Evolutionary conservation across 2,329 filamentous ascomycete species (phyloP).

Genomic region (Exophiala oligosperma): DNA sequence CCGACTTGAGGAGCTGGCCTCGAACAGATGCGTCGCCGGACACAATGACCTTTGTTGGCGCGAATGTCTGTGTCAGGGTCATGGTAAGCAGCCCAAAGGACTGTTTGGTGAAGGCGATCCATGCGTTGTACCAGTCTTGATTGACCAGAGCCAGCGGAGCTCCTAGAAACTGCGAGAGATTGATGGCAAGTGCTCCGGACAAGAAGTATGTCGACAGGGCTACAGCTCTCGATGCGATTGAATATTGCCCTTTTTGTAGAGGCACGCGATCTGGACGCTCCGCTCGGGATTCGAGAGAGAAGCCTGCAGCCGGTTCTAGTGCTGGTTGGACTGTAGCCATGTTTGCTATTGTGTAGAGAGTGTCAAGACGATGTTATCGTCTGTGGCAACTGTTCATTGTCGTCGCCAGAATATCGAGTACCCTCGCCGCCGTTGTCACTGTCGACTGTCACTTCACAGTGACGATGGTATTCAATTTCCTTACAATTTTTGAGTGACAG

Average conservation of each 20-base stretch:
- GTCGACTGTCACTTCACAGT: background rate
- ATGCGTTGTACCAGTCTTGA: constrained; percentile 76
- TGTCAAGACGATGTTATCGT: too few relatives aligned
- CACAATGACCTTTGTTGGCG: constrained; percentile 77
- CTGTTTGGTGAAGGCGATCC: constrained; percentile 84
- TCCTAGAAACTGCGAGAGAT: constrained; percentile 73
- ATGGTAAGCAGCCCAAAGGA: constrained; percentile 77
- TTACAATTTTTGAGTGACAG: constrained; percentile 3
- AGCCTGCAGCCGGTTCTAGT: constrained; percentile 24
- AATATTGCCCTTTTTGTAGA: constrained; percentile 26
- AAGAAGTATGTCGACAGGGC: constrained; percentile 33
- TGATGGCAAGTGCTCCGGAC: constrained; percentile 46
- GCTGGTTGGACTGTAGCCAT: constrained; percentile 21
- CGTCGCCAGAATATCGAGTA: background rate
- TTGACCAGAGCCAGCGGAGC: constrained; percentile 74
- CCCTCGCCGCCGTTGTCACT: background rate
- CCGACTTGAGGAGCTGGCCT: constrained; percentile 68
- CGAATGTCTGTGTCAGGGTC: constrained; percentile 82
- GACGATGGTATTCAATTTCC: background rate
- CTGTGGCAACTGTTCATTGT: background rate
- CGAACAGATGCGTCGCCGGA: constrained; percentile 80
- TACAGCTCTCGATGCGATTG: constrained; percentile 29
- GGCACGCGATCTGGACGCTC: constrained; percentile 25
- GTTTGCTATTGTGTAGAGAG: background rate
- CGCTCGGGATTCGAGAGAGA: constrained; percentile 25